phyloP scores from a whole-genome alignment of 2,329 filamentous ascomycete genomes.

The Fusarium sp. region DNA sequence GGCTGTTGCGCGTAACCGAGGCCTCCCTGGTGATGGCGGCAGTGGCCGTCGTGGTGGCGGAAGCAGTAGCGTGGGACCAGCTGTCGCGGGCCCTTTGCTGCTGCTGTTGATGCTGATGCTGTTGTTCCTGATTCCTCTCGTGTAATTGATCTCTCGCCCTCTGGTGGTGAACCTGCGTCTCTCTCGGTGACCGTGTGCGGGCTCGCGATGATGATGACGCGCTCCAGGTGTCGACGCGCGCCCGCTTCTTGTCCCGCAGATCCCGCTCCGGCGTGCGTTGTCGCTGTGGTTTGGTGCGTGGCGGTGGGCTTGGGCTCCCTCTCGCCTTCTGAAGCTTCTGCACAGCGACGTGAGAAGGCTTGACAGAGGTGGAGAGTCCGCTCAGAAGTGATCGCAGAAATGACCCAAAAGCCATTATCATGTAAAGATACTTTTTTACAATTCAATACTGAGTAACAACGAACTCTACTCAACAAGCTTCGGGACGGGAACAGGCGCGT shows the following conservation, averaged over 20 bases:
- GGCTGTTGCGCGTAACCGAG: not conserved
- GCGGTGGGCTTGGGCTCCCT: not conserved
- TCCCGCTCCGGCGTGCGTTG: not conserved
- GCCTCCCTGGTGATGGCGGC: not conserved
- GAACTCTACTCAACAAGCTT: not conserved
- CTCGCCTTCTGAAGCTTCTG: constrained; percentile 6
- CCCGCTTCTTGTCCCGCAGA: constrained; percentile 1
- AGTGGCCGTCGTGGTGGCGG: not conserved
- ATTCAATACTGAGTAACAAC: not conserved
- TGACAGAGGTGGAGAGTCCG: not conserved
- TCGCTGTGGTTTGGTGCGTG: not conserved
- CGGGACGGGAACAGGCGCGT: not conserved
- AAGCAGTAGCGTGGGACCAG: not conserved
- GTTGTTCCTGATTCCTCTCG: not conserved
- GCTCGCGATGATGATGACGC: not conserved
- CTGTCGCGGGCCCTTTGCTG: not conserved
- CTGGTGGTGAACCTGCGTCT: not conserved
- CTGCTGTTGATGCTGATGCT: not conserved
- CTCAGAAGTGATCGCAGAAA: constrained; percentile 27
- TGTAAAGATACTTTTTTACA: not conserved
- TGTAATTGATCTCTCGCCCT: not conserved
- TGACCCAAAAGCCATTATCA: constrained; percentile 25
- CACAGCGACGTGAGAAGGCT: constrained; percentile 9
- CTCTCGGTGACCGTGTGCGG: not conserved
- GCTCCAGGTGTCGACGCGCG: not conserved